These are phyloP conservation scores for Amphichorda felina DNA, from an alignment of 2,329 filamentous ascomycete species.

Conservation along the genomic window DNA sequence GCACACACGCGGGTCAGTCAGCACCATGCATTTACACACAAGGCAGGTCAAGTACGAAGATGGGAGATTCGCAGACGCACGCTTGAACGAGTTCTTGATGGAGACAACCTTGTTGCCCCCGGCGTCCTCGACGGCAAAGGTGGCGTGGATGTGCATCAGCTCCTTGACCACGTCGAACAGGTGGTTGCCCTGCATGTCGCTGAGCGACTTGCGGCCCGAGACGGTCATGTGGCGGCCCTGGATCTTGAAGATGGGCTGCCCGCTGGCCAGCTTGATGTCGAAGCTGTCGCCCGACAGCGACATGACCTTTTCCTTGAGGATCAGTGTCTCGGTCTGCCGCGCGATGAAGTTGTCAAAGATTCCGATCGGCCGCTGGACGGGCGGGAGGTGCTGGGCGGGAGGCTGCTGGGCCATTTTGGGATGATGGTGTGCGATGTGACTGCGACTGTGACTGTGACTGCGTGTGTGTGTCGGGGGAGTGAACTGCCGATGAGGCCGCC, in stretches of 20 bases:
- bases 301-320: conserved; percentile 49
- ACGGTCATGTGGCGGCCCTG: conserved; percentile 41
- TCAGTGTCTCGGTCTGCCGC: conserved; percentile 31
- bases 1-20: too few species aligned
- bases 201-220: conserved; percentile 42
- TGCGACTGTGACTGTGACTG: too few species aligned
- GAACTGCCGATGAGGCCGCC: too few species aligned
- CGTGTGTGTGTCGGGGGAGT: too few species aligned
- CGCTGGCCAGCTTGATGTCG: conserved; percentile 43
- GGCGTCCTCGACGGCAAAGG: conserved; percentile 35
- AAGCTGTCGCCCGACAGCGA: conserved; percentile 54
- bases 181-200: conserved; percentile 37
- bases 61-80: too few species aligned
- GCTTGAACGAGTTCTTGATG: conserved; percentile 39
- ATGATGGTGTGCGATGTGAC: too few species aligned
- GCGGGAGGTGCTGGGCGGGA: conserved; percentile 16
- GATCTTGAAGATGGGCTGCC: conserved; percentile 41
- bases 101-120: conserved; percentile 35
- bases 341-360: conserved; percentile 26
- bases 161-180: conserved; percentile 49
- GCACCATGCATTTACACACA: conserved; percentile 1
- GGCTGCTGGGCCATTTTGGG: background rate
- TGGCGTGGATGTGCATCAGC: conserved; percentile 34
- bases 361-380: conserved; percentile 20
- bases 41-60: too few species aligned